phyloP scores from a whole-genome alignment of 495 filamentous ascomycete species.

The Parachaetomium inaequale region DNA sequence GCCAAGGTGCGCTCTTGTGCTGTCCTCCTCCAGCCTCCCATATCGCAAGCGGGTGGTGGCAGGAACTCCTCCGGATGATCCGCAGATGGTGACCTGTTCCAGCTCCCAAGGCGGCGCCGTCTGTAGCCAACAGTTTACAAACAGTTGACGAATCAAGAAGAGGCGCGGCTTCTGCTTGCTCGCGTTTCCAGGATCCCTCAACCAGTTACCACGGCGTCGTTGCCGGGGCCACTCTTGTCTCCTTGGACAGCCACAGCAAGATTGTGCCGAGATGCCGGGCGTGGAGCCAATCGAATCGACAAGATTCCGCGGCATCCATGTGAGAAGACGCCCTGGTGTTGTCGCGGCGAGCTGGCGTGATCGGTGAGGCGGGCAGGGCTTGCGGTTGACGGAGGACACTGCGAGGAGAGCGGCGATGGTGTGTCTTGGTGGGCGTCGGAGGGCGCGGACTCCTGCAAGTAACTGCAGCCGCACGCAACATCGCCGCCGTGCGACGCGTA shows the following conservation, averaged over 20 bases:
- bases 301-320: too few species aligned
- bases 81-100: not conserved
- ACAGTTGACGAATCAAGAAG: not conserved
- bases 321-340: not conserved
- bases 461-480: constrained; percentile 1
- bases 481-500: not conserved
- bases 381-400: not conserved
- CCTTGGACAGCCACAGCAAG: too few species aligned
- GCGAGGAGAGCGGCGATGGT: not conserved
- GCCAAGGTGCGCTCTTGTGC: not conserved
- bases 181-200: not conserved
- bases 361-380: not conserved
- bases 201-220: not conserved
- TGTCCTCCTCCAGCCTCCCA: not conserved
- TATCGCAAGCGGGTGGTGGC: not conserved
- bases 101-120: not conserved
- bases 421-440: not conserved
- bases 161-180: not conserved
- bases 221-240: too few species aligned
- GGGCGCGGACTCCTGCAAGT: not conserved
- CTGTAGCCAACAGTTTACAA: not conserved
- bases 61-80: not conserved
- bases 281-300: too few species aligned
- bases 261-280: too few species aligned
- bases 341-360: not conserved